These are phyloP conservation scores for Aeschynomene evenia DNA, from an alignment of 306 rosid species.

Conservation along the genomic window DNA sequence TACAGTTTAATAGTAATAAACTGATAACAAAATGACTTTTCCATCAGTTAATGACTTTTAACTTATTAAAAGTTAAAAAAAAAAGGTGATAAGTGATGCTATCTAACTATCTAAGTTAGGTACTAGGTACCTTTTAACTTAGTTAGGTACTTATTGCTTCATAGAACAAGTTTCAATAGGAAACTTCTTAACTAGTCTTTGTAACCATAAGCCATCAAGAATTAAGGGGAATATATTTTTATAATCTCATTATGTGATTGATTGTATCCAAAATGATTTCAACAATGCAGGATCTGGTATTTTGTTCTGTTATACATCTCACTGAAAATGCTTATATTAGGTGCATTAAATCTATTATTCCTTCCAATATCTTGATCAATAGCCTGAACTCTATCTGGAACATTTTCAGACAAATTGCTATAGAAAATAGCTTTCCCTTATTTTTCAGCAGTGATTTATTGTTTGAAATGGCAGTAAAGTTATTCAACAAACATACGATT, in stretches of 20 bases:
- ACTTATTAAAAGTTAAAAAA: too few relatives aligned
- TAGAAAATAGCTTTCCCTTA: neutral
- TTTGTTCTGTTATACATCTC: neutral
- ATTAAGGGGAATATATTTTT: too few relatives aligned
- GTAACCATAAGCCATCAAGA: too few relatives aligned
- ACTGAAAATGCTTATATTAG: neutral
- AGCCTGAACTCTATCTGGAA: neutral
- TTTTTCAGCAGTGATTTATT: neutral
- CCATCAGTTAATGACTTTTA: too few relatives aligned
- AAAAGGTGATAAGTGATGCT: too few relatives aligned
- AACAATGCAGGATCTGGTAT: neutral
- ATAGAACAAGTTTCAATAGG: neutral
- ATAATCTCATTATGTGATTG: too few relatives aligned
- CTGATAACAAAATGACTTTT: too few relatives aligned
- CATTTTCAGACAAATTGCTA: neutral
- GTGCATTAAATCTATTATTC: neutral
- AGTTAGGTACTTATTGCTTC: neutral
- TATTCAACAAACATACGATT: neutral
- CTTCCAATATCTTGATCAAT: neutral
- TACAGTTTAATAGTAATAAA: neutral
- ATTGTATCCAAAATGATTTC: neutral
- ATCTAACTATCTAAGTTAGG: too few relatives aligned
- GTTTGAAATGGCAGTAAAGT: neutral
- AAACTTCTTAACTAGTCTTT: too few relatives aligned
- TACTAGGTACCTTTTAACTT: too few relatives aligned